These are phyloP conservation scores for Leccinellum albellum DNA, from an alignment of 768 basidiomycete species.

Conservation along the genomic window DNA sequence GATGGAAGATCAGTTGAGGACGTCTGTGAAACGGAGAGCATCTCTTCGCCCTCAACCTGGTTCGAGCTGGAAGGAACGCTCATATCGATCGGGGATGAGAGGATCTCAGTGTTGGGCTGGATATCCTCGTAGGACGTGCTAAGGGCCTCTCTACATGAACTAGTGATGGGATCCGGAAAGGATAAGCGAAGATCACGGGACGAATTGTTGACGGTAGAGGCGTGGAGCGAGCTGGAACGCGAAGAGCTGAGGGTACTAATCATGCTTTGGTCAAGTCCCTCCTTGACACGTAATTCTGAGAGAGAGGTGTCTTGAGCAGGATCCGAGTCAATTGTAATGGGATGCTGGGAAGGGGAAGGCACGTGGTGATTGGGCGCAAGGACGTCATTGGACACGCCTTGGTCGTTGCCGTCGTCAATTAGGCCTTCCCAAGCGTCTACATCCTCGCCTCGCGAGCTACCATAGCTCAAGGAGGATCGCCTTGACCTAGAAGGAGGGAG, in stretches of 20 bases:
- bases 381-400: slow-evolving; percentile 31
- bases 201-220: slow-evolving; percentile 54
- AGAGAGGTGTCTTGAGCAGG: slow-evolving; percentile 34
- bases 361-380: slow-evolving; percentile 21
- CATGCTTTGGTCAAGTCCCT: slow-evolving; percentile 79
- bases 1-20: slow-evolving; percentile 33
- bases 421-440: slow-evolving; percentile 79
- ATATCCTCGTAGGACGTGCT: slow-evolving; percentile 56
- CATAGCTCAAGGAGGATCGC: slow-evolving; percentile 64
- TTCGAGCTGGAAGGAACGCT: slow-evolving; percentile 13
- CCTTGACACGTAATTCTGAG: slow-evolving; percentile 69
- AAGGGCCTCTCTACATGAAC: slow-evolving; percentile 57
- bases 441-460: slow-evolving; percentile 65
- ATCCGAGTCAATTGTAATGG: slow-evolving; percentile 26
- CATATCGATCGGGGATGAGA: slow-evolving; percentile 17
- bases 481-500: slow-evolving; percentile 54
- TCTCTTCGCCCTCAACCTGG: slow-evolving; percentile 33
- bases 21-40: slow-evolving; percentile 16
- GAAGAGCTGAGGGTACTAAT: slow-evolving; percentile 75
- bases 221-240: slow-evolving; percentile 57
- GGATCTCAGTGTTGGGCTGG: slow-evolving; percentile 37
- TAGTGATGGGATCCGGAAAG: slow-evolving; percentile 80
- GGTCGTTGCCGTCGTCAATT: slow-evolving; percentile 59
- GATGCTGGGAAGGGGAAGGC: slow-evolving; percentile 15
- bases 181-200: slow-evolving; percentile 74